Percentiles rank a stretch among this genome's conserved stretches.
phyloP scores from a whole-genome alignment of 306 rosid species.

The Quercus cerris region DNA sequence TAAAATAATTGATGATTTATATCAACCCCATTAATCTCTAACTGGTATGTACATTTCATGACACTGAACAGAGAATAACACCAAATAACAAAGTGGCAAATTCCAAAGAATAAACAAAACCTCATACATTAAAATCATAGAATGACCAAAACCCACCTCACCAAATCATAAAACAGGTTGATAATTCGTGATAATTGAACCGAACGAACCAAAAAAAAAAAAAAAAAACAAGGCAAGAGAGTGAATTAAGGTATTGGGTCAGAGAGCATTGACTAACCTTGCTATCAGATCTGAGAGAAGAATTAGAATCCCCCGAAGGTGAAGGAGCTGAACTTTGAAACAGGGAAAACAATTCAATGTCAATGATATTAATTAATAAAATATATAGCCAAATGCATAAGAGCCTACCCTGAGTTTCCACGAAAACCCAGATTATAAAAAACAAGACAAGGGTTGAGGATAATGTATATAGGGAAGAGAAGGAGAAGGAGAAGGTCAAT shows the following conservation, averaged over 20 bases:
- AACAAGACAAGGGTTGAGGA: too few relatives aligned
- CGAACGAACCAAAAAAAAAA: background rate
- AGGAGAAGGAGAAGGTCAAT: too few relatives aligned
- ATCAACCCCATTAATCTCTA: background rate
- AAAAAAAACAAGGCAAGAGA: background rate
- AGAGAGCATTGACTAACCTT: constrained; percentile 14
- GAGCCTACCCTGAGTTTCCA: too few relatives aligned
- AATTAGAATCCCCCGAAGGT: background rate
- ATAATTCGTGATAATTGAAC: background rate
- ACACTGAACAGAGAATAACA: background rate
- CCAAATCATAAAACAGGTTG: background rate
- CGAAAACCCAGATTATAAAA: too few relatives aligned
- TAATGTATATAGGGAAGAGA: too few relatives aligned
- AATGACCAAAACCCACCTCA: constrained; percentile 6
- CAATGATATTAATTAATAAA: too few relatives aligned
- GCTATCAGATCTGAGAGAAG: constrained; percentile 27
- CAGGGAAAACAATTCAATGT: background rate
- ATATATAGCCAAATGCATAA: too few relatives aligned
- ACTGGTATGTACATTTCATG: background rate
- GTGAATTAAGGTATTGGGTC: background rate
- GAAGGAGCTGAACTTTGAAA: background rate
- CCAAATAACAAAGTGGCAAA: background rate
- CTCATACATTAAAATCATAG: background rate
- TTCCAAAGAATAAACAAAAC: background rate
- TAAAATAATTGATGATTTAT: background rate